These are phyloP conservation scores for Aspergillaceae sp. DNA, from an alignment of 2,329 filamentous ascomycete species.

Conservation along the genomic window DNA sequence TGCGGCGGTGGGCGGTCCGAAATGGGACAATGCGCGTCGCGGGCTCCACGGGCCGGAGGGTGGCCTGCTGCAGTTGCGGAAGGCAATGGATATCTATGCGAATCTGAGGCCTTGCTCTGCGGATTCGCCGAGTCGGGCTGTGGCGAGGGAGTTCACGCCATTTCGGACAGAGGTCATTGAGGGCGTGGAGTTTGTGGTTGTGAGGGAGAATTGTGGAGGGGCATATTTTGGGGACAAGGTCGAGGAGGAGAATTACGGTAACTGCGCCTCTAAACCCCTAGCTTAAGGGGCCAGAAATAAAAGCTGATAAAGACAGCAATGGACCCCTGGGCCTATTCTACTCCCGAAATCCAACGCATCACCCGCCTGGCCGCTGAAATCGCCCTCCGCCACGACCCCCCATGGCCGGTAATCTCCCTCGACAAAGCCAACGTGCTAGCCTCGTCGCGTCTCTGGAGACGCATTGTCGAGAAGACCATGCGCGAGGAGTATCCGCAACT, in stretches of 20 bases:
- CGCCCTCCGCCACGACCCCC: conserved; percentile 62
- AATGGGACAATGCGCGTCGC: conserved; percentile 64
- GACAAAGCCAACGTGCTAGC: conserved; percentile 94
- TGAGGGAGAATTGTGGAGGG: conserved; percentile 37
- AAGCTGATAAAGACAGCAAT: conserved; percentile 27
- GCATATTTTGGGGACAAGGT: conserved; percentile 35
- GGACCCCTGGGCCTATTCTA: conserved; percentile 79
- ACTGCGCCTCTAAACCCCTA: conserved; percentile 29
- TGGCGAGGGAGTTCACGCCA: conserved; percentile 69
- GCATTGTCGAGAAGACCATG: conserved; percentile 72
- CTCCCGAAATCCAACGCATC: conserved; percentile 72
- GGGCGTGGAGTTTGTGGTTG: conserved; percentile 69
- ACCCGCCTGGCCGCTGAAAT: conserved; percentile 68
- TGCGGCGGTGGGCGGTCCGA: conserved; percentile 79
- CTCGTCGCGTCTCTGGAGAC: conserved; percentile 75
- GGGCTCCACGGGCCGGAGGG: conserved; percentile 78
- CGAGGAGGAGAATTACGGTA: conserved; percentile 30
- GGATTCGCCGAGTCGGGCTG: conserved; percentile 64
- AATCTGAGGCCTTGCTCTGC: conserved; percentile 72
- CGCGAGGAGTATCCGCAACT: conserved; percentile 75
- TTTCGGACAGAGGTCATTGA: conserved; percentile 72
- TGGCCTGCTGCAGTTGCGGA: conserved; percentile 74
- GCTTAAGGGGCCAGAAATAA: background rate
- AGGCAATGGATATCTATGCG: conserved; percentile 79
- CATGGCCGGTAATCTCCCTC: conserved; percentile 67